Base-by-base conservation (phyloP, 2,329 filamentous ascomycete species). In the Magnaporthiopsis incrustans region DNA sequence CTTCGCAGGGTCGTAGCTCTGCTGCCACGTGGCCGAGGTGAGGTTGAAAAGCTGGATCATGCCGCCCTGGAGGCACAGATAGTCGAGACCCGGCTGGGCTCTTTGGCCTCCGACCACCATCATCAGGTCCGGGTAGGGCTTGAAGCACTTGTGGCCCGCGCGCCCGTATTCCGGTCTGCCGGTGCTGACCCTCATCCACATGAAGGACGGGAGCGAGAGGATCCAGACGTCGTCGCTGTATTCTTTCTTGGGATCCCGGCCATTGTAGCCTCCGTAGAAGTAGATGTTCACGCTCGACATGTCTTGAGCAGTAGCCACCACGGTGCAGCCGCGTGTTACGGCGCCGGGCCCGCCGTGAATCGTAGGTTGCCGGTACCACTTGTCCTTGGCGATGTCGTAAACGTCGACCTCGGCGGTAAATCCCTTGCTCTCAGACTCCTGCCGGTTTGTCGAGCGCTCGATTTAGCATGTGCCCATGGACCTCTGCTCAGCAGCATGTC, bases 211-310 rank as follows among this genome's bases (percentile, higher is more conserved):
- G 7, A 96, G 77, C 0, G 90, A 91, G 15, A 95, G 78, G 27
- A 92, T 88, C 90, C 90, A 95, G 73, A 94, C 89, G 60, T 91
- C 89, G 66, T 92, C 86, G 63, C 74, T 80, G 67, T 79, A 84
- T 22, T 73, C 66, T 0, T 75, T 65, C 0, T 59, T 62, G 0
- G 65, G 33, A 64, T 81, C 65, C 7, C 86, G 68, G 0, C 84
- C 85, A 65, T 85, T 76, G 70, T 89, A 93, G 0, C 91, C 91
- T 22, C 90, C 91, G 69, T 92, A 95, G 77, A 91, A 91, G 78
- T 94, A 93, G 61, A 96, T 87, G 71, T 93, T 92, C 74, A 89
- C 90, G 65, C 88, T 92, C 14, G 89, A 90, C 44, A 80, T 81
- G 71, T 92, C 90, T 59, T 85, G 79, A 18, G 90, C 87, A 0